These are phyloP conservation scores for Mycena vitilis DNA, from an alignment of 768 basidiomycete species.

Conservation along the genomic window DNA sequence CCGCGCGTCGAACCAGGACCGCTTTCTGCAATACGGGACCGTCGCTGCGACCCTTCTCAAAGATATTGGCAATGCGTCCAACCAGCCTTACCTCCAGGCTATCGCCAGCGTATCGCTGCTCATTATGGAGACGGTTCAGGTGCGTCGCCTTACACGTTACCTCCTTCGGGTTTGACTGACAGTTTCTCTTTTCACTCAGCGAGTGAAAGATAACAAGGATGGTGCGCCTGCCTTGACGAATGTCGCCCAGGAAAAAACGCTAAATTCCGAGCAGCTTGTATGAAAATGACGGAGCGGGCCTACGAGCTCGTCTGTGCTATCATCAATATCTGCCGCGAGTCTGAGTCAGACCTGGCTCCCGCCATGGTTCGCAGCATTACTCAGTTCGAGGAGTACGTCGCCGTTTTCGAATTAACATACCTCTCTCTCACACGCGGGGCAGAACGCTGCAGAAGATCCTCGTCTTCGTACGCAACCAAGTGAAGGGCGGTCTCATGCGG, in stretches of 20 bases:
- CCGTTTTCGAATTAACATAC: background rate
- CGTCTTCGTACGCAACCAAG: slow-evolving; percentile 20
- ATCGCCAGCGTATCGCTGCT: slow-evolving; percentile 29
- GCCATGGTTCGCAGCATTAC: slow-evolving; percentile 24
- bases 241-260: background rate
- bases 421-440: background rate
- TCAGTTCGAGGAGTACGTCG: slow-evolving; percentile 24
- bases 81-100: slow-evolving; percentile 34
- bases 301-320: slow-evolving; percentile 27
- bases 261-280: slow-evolving; percentile 9
- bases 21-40: slow-evolving; percentile 29
- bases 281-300: slow-evolving; percentile 18
- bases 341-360: slow-evolving; percentile 22
- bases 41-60: slow-evolving; percentile 27
- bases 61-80: slow-evolving; percentile 33
- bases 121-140: slow-evolving; percentile 32
- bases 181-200: background rate
- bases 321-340: slow-evolving; percentile 26
- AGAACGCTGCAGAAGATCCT: slow-evolving; percentile 29
- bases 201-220: slow-evolving; percentile 31
- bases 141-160: background rate
- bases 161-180: background rate
- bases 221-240: slow-evolving; percentile 19
- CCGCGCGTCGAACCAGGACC: slow-evolving; percentile 8
- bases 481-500: slow-evolving; percentile 17